phyloP scores from a whole-genome alignment of 2,329 filamentous ascomycete species.

The Curvularia verruculosa region DNA sequence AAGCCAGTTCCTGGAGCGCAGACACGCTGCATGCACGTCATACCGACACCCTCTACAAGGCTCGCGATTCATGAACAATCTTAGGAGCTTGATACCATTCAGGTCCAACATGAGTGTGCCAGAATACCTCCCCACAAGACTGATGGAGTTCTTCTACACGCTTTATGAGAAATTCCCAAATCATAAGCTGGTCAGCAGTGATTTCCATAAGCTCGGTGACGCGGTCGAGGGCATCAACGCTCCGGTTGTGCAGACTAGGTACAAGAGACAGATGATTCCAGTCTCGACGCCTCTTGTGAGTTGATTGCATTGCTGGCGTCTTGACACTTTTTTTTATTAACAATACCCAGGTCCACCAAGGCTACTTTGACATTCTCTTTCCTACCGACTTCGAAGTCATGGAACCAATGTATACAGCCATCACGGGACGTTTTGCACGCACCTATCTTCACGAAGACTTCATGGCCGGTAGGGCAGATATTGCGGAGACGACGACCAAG shows the following conservation, averaged over 20 bases:
- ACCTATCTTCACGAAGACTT: constrained; percentile 90
- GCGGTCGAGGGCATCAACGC: constrained; percentile 84
- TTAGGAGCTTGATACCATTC: constrained; percentile 71
- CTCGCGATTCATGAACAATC: constrained; percentile 61
- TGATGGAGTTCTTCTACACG: constrained; percentile 97
- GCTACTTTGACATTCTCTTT: constrained; percentile 98
- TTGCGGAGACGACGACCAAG: constrained; percentile 85
- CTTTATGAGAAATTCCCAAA: constrained; percentile 86
- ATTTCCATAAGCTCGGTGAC: constrained; percentile 87
- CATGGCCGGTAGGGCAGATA: constrained; percentile 84
- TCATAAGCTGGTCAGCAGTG: constrained; percentile 85
- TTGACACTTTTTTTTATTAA: constrained; percentile 59
- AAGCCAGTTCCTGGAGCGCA: constrained; percentile 80
- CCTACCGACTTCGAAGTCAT: constrained; percentile 92
- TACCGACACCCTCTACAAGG: constrained; percentile 67
- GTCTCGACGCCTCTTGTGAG: constrained; percentile 88
- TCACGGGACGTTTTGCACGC: constrained; percentile 89
- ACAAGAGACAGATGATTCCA: constrained; percentile 82
- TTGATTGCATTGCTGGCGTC: constrained; percentile 55
- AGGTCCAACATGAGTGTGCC: constrained; percentile 77
- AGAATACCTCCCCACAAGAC: constrained; percentile 91
- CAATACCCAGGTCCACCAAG: constrained; percentile 81
- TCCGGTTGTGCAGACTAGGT: constrained; percentile 95
- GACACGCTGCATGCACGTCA: constrained; percentile 71
- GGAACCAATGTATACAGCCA: constrained; percentile 88